Evolutionary conservation across 352 stramenopile genomes (phyloP), one percentile per base, ranked within the genome.

Genomic region (Phytophthora syringae): DNA sequence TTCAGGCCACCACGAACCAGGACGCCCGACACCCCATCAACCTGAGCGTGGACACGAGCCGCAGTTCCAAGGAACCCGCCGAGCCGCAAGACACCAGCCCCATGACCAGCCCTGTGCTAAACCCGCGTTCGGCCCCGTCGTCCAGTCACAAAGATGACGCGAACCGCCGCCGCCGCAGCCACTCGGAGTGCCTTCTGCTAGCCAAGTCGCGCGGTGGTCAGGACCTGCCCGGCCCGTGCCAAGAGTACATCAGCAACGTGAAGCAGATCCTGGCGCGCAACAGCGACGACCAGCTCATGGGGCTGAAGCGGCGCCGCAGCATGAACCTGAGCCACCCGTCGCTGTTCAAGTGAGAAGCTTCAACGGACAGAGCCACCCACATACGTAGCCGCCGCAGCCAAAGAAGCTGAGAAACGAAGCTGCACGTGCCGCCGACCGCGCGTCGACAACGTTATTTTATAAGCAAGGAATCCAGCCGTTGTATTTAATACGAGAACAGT

Each of bases 241-340:
- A 92, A 47, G 87, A 95, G 37, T 95, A 95, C 70, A 95, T 95
- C 51, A 87, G 71, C 54, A 89, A 82, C 52, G 84, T 95, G 54
- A 93, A 95, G 80, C 84, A 90, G 60, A 93, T 93, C 47, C 63
- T 95, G 43, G 87, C 87, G 24, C 82, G 84, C 16, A 32, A 32
- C 27, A 92, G 75, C 42, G 79, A 89, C 51, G 74, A 88, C 30
- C 56, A 80, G 49, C 54, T 74, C 64, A 61, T 82, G 30, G 39
- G 39, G 1, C 60, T 84, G 11, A 75, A 73, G 56, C 82, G 82
- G 42, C 82, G 81, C 48, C 85, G 85, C 53, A 89, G 76, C 64
- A 90, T 74, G 78, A 85, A 81, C 76, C 74, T 80, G 7, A 71
- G 69, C 55, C 85, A 88, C 45, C 70, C 80, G 37, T 76, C 81